A percentile compares a stretch with the other conserved stretches of the same genome.
phyloP scores from a whole-genome alignment of 164 flowering plant genomes.

The Magnolia kwangsiensis region DNA sequence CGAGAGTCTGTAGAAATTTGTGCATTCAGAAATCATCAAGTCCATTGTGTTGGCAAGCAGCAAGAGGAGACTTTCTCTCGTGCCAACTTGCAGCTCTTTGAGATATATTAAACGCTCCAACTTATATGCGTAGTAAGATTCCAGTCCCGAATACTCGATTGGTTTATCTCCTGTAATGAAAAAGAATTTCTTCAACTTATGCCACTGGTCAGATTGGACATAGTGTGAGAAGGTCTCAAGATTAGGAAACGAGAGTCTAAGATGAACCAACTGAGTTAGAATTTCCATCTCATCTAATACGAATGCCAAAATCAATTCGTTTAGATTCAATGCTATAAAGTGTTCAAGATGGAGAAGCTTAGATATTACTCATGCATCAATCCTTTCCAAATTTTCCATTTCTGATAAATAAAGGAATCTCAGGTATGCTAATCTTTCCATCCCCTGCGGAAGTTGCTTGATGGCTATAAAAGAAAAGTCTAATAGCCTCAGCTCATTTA shows the following conservation, averaged over 20 bases:
- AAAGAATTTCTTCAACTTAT: not conserved
- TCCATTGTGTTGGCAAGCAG: no score
- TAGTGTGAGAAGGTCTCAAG: not conserved
- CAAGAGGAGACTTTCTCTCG: no score
- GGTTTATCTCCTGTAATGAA: not conserved
- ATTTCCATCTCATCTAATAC: not conserved
- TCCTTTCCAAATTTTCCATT: not conserved
- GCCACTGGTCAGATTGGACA: not conserved
- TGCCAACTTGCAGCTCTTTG: no score
- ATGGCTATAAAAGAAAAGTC: not conserved
- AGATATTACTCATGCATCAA: not conserved
- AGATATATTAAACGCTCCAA: no score
- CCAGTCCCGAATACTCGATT: no score
- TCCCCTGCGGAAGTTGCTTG: not conserved
- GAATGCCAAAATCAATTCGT: not conserved
- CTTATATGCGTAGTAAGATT: no score
- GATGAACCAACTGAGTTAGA: not conserved
- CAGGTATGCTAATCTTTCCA: not conserved
- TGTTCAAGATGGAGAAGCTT: not conserved
- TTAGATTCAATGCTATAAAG: not conserved
- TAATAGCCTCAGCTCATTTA: slow-evolving; percentile 1
- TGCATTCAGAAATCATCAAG: no score
- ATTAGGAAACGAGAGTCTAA: not conserved
- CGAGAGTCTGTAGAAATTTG: no score
- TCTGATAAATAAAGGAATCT: not conserved